Evolutionary conservation across 2,329 filamentous ascomycete genomes (phyloP), one percentile per base, ranked within the genome.

Genomic region (Beauveria brongniartii): DNA sequence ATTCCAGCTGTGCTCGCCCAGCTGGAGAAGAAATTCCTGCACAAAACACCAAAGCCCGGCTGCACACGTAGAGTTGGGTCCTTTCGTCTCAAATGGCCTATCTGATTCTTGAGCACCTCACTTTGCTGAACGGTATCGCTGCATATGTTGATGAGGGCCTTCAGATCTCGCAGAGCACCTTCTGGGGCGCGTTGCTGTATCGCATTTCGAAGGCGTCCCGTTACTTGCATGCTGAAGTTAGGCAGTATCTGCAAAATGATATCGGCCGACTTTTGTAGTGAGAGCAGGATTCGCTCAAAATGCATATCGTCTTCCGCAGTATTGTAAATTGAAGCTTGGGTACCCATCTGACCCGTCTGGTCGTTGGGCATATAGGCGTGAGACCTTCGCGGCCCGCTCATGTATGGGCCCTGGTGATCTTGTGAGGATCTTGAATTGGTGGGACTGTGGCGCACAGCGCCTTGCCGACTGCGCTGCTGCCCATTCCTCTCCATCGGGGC

Each of bases 221-320:
- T 74, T 63, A 94, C 86, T 64, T 92, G 88, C 55, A 78, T 79
- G 63, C 86, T 85, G 64, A 91, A 86, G 60, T 78, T 78, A 1
- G 91, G 91, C 28, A 96, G 77, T 1, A 86, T 86, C 47, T 84
- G 83, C 65, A 90, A 81, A 30, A 91, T 87, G 54, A 90, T 78
- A 54, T 92, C 89, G 22, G 89, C 87, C 1, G 91, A 89, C 59
- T 81, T 82, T 51, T 87, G 86, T 26, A 96, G 78, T 51, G 89
- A 88, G 40, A 91, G 70, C 75, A 90, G 96, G 24, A 97, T 91
- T 63, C 80, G 84, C 64, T 96, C 92, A 66, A 96, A 96, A 30
- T 87, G 82, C 18, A 83, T 82, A 67, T 96, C 91, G 64, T 96
- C 91, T 65, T 91, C 89, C 2, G 82, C 56, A 14, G 48, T 59